Conservation (phyloP, 768 basidiomycete genomes). For the Cystoderma amianthinum region DNA sequence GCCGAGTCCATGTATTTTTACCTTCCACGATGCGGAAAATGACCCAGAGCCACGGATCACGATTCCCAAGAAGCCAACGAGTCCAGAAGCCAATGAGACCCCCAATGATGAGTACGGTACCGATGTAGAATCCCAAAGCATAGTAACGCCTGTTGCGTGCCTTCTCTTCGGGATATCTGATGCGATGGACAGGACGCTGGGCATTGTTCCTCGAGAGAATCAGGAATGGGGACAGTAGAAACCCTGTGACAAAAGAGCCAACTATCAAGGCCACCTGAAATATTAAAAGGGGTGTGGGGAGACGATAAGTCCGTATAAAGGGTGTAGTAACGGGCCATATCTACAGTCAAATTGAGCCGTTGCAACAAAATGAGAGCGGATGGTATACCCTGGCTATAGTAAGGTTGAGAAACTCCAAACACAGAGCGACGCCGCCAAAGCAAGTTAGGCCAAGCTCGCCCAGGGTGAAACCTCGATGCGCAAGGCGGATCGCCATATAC, state of each 20-base stretch:
- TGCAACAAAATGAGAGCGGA: neutral
- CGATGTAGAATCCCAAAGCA: constrained; percentile 79
- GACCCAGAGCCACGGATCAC: constrained; percentile 87
- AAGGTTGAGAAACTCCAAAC: constrained; percentile 81
- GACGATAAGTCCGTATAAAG: constrained; percentile 86
- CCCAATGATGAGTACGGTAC: constrained; percentile 68
- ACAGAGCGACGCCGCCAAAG: constrained; percentile 81
- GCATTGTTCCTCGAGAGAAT: constrained; percentile 90
- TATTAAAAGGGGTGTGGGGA: constrained; percentile 86
- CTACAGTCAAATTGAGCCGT: constrained; percentile 25
- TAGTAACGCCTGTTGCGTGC: constrained; percentile 74
- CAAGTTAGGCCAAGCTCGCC: constrained; percentile 89
- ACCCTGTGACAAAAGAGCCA: constrained; percentile 88
- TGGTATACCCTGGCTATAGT: constrained; percentile 71
- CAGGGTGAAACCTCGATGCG: constrained; percentile 91
- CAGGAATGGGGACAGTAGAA: constrained; percentile 89
- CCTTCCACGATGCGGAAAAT: constrained; percentile 76
- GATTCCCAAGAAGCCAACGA: constrained; percentile 72
- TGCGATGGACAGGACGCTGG: constrained; percentile 73
- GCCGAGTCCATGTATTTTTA: constrained; percentile 69
- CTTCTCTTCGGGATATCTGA: constrained; percentile 81
- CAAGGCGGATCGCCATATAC: constrained; percentile 83
- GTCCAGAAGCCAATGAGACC: constrained; percentile 90
- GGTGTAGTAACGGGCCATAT: constrained; percentile 75
- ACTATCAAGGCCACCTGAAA: constrained; percentile 92